Base-by-base conservation (phyloP, 768 basidiomycete species). In the Lentinus brumalis region DNA sequence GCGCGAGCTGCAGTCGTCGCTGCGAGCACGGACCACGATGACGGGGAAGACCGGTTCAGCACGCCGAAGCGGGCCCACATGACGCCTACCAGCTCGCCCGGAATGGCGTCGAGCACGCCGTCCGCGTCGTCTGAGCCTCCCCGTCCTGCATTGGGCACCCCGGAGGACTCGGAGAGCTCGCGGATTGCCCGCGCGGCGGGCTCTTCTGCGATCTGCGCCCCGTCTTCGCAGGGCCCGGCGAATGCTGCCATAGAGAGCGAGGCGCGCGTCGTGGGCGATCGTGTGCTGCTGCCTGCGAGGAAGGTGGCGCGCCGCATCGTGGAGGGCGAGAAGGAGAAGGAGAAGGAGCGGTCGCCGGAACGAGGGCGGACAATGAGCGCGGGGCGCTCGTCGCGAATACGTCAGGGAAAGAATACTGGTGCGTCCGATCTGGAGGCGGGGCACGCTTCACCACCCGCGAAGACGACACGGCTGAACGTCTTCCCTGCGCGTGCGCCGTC, bases 281-380 rank as follows among this genome's bases (percentile, higher is more conserved):
- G 59, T 39, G 59, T 60, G 26, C 59, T 50, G 15, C 53, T 55
- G 5, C 59, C 59, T 12, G 59, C 53, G 39, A 53, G 59, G 12
- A 60, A 60, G 59, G 16, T 29, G 5, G 7, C 53, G 29, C 42
- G 40, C 1, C 42, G 40, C 5, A 31, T 9, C 21, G 12, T 35
- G 35, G 35, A 53, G 5, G 30, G 6, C 41, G 52, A 53, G 12
- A 10, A 14, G n/a, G 38, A 26, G 7, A 15, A 31, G 31, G 50
- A 38, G 15, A 32, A 10, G 7, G 52, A 39, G 21, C n/a, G 39
- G 11, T 41, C 39, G 11, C 52, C 35, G 39, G 38, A 32, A n/a
- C 52, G 21, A 15, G 52, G 35, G 32, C 39, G 52, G 52, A 53
- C 52, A 35, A 32, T 53, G 32, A 41, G 46, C 46, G 30, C 18